These are phyloP conservation scores for Fusarium sororula DNA, from an alignment of 2,329 filamentous ascomycete genomes.

Conservation along the genomic window DNA sequence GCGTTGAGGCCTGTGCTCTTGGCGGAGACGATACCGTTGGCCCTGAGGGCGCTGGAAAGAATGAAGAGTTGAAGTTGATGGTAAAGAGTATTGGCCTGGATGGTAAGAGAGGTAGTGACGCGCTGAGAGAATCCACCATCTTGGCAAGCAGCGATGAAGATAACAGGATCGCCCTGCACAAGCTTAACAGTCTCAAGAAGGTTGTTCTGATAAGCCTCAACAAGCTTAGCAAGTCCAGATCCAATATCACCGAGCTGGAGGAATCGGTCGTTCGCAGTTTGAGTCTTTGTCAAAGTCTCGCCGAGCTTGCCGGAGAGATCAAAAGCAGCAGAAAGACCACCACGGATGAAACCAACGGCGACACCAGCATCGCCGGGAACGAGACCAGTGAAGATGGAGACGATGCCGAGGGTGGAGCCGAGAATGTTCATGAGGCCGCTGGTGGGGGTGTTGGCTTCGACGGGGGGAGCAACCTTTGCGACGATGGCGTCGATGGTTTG, in stretches of 20 bases:
- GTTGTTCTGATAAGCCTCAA: conserved; percentile 12
- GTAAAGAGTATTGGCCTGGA: conserved; percentile 13
- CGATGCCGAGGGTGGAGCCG: neutral
- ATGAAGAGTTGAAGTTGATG: conserved; percentile 14
- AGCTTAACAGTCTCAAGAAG: conserved; percentile 15
- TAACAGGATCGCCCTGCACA: neutral
- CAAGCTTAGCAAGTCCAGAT: neutral
- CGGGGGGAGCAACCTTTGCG: conserved; percentile 10
- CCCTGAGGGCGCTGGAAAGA: conserved; percentile 8
- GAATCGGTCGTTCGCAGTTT: conserved; percentile 2
- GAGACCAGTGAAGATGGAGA: conserved; percentile 1
- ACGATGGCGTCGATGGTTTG: conserved; percentile 16
- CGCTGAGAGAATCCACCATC: conserved; percentile 21
- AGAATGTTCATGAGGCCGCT: neutral
- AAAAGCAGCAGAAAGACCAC: neutral
- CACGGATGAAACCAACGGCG: neutral
- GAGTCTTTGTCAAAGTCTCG: neutral
- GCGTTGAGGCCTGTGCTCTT: conserved; percentile 9
- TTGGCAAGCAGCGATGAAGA: conserved; percentile 6
- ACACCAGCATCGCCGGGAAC: neutral
- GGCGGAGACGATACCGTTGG: neutral
- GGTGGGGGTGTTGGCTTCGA: neutral
- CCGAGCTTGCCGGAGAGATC: conserved; percentile 17
- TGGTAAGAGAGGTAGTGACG: conserved; percentile 17
- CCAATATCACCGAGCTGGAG: conserved; percentile 6